Evolutionary conservation across 495 filamentous ascomycete species (phyloP), one percentile per base, ranked within the genome.

Genomic region (Penicillium lividum): DNA sequence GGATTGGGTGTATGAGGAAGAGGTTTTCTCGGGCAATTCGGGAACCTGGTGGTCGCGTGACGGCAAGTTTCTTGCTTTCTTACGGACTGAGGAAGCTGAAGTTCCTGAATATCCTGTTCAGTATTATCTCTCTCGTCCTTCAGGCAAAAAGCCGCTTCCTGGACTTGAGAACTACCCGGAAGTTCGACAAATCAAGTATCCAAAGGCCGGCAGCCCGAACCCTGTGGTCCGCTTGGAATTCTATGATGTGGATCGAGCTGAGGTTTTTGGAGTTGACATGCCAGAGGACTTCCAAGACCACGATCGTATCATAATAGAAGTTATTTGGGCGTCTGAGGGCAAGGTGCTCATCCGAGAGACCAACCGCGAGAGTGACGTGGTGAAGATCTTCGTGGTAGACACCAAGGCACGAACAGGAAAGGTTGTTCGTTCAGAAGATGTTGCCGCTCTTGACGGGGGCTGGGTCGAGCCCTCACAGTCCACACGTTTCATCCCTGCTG

Each of bases 1-100:
- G 0, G 94, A 98, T 72, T 98, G 94, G 94, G 94, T 98, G 0
- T 98, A 97, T 63, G 94, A 98, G 68, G 94, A 98, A 68, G 94
- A 98, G 72, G 93, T 98, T 6, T 89, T 98, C 61, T 60, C 75
- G 2, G 86, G 84, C 3, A 89, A 90, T 62, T 92, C 82, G 50
- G 95, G 88, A 7, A 93, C 93, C 0, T 98, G 94, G 94, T 98
- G 91, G 91, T 92, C 91, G 18, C 81, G 86, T 27, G 92, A 93
- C 68, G 94, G 92, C 18, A 87, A 89, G 51, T 94, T 87, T 69
- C 71, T 98, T 59, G 92, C 94, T 18, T 98, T 96, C 70, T 71
- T 98, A 42, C 86, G 91, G 5, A 98, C 94, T 3, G 92, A 98
- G 68, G 95, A 98, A 73, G 89, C 91, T 3, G 78, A 83, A 10